Evolutionary conservation across 768 basidiomycete species (phyloP).

Genomic region (Boletellus ananiceps): DNA sequence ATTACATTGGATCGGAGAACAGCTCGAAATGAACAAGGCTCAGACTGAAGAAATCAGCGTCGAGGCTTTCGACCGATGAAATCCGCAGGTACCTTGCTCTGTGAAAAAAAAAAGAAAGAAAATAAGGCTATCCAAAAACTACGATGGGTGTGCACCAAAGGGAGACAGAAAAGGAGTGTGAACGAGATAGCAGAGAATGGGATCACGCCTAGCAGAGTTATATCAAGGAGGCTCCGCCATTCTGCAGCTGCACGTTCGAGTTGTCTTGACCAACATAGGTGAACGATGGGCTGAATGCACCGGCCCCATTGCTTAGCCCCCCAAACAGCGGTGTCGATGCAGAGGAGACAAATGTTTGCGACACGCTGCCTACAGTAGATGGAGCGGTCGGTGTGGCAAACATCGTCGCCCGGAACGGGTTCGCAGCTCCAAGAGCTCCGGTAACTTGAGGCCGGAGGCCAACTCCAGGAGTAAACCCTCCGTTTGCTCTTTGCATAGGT

Average conservation of each 20-base stretch:
- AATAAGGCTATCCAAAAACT: constrained; percentile 3
- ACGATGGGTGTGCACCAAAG: background rate
- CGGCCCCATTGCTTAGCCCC: constrained; percentile 13
- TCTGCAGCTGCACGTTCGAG: constrained; percentile 36
- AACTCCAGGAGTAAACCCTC: constrained; percentile 36
- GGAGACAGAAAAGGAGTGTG: background rate
- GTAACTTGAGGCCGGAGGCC: constrained; percentile 58
- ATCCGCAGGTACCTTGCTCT: constrained; percentile 4
- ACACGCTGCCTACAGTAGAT: background rate
- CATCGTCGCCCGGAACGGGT: constrained; percentile 68
- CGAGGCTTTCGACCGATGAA: background rate
- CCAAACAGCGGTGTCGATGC: constrained; percentile 26
- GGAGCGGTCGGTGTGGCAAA: constrained; percentile 34
- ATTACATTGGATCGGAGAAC: constrained; percentile 16
- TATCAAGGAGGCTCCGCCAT: constrained; percentile 46
- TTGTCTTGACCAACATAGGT: constrained; percentile 14
- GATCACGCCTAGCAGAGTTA: constrained; percentile 26
- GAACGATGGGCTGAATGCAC: constrained; percentile 24
- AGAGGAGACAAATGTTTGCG: constrained; percentile 16
- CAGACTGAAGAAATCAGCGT: constrained; percentile 2
- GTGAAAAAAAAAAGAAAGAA: background rate
- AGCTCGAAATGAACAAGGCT: constrained; percentile 1
- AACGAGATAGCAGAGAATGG: background rate
- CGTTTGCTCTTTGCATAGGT: constrained; percentile 11
- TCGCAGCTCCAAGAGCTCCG: constrained; percentile 45